Evolutionary conservation across 139 green algal genomes (phyloP), one percentile per base, ranked within the genome.

Genomic region (Pseudopediastrum boryanum): DNA sequence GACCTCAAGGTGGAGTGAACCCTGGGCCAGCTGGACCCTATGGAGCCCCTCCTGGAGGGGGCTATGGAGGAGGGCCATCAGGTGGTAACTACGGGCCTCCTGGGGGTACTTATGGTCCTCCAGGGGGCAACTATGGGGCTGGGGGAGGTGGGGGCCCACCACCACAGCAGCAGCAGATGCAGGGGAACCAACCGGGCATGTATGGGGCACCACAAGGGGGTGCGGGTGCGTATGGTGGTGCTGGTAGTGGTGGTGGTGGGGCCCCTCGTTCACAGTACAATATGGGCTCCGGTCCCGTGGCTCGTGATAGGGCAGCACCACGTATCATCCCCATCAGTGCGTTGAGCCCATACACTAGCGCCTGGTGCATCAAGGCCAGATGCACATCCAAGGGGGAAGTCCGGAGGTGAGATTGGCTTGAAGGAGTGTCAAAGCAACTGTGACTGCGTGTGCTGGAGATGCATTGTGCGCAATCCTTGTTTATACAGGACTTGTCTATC

Each of bases 291-390:
- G 33, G 33, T 12, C 61, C 46, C 8, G 61, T 16, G 8, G 36
- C 61, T 44, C 36, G 50, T 46, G 64, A 75, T n/a, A 31, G 36
- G 21, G 75, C 67, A 27, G 44, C 50, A 8, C 58, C 42, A 23
- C 65, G 84, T 36, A 94, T 98, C 77, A 83, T 94, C 43, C 91
- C 93, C 48, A 98, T 99, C 87, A 87, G 65, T 23, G 72, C 78
- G 1, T 85, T 99, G 19, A 99, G 98, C 85, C 93, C 94, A 48
- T 99, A 98, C 85, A 87, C 94, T 46, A 94, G 90, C 23, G 83
- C 93, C 21, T 99, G 96, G 96, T 96, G 95, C 25, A 97, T 99
- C 85, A 95, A 96, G 77, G 94, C 84, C 23, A 84, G 96, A 16
- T 89, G 96, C n/a, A 96, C 93, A 13, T 66, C 70, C 67, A 95